Conservation (phyloP, 805 yeast species). For the Monosporozyma yasuniensis region DNA sequence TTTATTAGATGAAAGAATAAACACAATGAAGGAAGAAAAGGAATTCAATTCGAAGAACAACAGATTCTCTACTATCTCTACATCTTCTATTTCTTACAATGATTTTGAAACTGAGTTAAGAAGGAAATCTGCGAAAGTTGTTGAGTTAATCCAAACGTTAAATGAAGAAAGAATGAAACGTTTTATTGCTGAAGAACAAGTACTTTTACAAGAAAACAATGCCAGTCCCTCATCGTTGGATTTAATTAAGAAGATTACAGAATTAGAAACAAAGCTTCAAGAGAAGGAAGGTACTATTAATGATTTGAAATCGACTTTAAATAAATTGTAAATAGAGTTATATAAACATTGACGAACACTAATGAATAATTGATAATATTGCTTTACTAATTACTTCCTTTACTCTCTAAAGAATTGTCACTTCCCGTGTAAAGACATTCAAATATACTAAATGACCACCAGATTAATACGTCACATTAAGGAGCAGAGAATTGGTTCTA, state of each 20-base stretch:
- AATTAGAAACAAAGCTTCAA: constrained; percentile 39
- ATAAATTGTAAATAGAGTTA: neutral
- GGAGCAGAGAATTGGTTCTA: no score
- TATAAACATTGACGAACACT: neutral
- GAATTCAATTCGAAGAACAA: neutral
- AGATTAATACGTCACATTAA: no score
- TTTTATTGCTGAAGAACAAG: constrained; percentile 63
- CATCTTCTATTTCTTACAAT: constrained; percentile 5
- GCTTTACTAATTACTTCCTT: neutral
- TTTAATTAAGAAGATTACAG: constrained; percentile 47
- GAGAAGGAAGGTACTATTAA: constrained; percentile 43
- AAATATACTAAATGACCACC: no score
- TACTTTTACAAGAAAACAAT: constrained; percentile 46
- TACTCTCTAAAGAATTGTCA: neutral
- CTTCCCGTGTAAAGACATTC: no score
- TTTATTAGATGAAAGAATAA: constrained; percentile 41
- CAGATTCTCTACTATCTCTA: neutral
- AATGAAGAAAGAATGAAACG: constrained; percentile 58
- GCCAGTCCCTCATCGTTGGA: constrained; percentile 46
- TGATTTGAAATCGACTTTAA: constrained; percentile 13
- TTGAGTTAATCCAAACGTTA: constrained; percentile 46
- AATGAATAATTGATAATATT: neutral
- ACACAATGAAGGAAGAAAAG: neutral
- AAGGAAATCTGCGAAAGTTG: constrained; percentile 36
- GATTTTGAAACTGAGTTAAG: constrained; percentile 30